Evolutionary conservation across 2,329 filamentous ascomycete genomes (phyloP).

Genomic region (Exserohilum rostratum): DNA sequence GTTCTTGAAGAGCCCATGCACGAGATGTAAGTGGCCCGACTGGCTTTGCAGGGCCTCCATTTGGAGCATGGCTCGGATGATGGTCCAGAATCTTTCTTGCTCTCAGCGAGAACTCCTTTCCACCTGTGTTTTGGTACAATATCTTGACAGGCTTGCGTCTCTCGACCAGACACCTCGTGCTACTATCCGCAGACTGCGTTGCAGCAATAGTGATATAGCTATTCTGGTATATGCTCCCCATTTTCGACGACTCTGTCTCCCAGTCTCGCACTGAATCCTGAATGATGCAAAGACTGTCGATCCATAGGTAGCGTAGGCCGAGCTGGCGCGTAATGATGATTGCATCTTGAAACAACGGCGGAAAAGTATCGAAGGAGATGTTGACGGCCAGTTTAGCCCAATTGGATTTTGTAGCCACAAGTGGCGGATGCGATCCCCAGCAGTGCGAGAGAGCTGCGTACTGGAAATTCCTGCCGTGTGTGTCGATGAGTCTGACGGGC

Average conservation of each 20-base stretch:
- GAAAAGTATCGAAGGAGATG: slow-evolving; percentile 35
- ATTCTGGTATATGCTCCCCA: slow-evolving; percentile 44
- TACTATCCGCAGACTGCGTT: slow-evolving; percentile 31
- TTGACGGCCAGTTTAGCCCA: slow-evolving; percentile 33
- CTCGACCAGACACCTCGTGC: slow-evolving; percentile 29
- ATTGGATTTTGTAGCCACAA: slow-evolving; percentile 38
- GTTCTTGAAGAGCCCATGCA: slow-evolving; percentile 44
- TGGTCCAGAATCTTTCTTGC: slow-evolving; percentile 37
- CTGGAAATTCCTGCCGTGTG: slow-evolving; percentile 35
- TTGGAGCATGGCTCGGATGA: slow-evolving; percentile 30
- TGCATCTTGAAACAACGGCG: slow-evolving; percentile 22
- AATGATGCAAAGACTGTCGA: slow-evolving; percentile 11
- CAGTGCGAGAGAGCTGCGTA: slow-evolving; percentile 43
- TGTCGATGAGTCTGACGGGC: slow-evolving; percentile 42
- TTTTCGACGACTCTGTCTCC: slow-evolving; percentile 43
- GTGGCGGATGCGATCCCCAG: slow-evolving; percentile 33
- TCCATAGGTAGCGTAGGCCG: slow-evolving; percentile 2
- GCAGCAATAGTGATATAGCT: slow-evolving; percentile 43
- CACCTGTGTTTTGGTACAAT: slow-evolving; percentile 32
- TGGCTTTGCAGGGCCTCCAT: slow-evolving; percentile 31
- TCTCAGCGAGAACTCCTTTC: slow-evolving; percentile 31
- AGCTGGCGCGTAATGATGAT: background rate
- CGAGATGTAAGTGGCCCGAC: slow-evolving; percentile 35
- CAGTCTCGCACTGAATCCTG: slow-evolving; percentile 33
- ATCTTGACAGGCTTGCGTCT: slow-evolving; percentile 36